Evolutionary conservation across 352 stramenopile species (phyloP).

Genomic region (Blastocystis hominis): DNA sequence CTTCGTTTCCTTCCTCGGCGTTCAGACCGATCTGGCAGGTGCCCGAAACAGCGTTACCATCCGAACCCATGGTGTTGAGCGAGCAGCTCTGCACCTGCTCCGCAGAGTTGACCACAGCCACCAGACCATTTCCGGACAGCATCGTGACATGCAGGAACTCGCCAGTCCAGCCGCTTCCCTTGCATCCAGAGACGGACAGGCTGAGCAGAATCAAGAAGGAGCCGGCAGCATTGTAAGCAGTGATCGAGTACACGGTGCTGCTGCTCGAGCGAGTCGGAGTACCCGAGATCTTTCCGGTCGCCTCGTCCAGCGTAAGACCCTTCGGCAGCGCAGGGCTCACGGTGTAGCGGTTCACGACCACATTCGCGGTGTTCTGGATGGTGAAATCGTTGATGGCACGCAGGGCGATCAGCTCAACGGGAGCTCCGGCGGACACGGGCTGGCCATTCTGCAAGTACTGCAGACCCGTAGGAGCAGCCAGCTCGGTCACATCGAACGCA

Average conservation of each 20-base stretch:
- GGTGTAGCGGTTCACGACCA: neutral
- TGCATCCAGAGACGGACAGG: slow-evolving; percentile 3
- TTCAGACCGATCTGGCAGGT: neutral
- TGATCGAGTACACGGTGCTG: slow-evolving; percentile 9
- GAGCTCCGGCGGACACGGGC: neutral
- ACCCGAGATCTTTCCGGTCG: neutral
- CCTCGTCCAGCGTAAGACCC: neutral
- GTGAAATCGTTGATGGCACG: neutral
- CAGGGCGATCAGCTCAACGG: slow-evolving; percentile 14
- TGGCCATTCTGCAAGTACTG: neutral
- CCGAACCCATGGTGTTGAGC: slow-evolving; percentile 3
- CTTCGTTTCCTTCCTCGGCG: neutral
- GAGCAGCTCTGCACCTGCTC: neutral
- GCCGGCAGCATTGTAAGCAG: slow-evolving; percentile 17
- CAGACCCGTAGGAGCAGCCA: neutral
- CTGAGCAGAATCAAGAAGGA: neutral
- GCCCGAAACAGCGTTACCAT: neutral
- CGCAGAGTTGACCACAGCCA: neutral
- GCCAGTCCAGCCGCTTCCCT: slow-evolving; percentile 29
- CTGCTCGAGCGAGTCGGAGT: neutral
- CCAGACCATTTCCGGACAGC: neutral
- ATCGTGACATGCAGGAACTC: slow-evolving; percentile 43
- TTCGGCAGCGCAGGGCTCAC: neutral
- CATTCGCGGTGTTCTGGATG: neutral
- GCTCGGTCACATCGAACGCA: neutral